These are phyloP conservation scores for Aspergillus eucalypticola DNA, from an alignment of 2,329 filamentous ascomycete genomes.

Conservation along the genomic window DNA sequence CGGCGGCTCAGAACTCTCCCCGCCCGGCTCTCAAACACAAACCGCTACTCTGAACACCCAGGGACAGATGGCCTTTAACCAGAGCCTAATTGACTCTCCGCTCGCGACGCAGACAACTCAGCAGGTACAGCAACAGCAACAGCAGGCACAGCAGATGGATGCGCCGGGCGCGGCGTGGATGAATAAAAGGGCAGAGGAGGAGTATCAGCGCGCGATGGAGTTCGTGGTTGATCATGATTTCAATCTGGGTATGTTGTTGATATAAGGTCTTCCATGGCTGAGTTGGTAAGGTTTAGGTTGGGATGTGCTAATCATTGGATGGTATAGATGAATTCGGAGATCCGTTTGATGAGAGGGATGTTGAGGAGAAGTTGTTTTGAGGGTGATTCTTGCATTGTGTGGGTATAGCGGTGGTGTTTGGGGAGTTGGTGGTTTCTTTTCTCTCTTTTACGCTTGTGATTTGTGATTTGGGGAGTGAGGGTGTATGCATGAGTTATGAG, in stretches of 20 bases:
- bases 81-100: neutral
- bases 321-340: slow-evolving; percentile 48
- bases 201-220: slow-evolving; percentile 53
- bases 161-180: slow-evolving; percentile 55
- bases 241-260: slow-evolving; percentile 44
- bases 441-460: no score
- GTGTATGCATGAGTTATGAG: neutral
- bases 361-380: slow-evolving; percentile 29
- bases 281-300: neutral
- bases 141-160: slow-evolving; percentile 12
- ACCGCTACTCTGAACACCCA: slow-evolving; percentile 1
- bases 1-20: slow-evolving; percentile 52
- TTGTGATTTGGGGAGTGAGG: neutral
- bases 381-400: neutral
- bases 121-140: slow-evolving; percentile 12
- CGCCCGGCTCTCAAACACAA: slow-evolving; percentile 53
- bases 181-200: slow-evolving; percentile 59
- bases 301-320: neutral
- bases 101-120: neutral
- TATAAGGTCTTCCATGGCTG: neutral
- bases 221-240: slow-evolving; percentile 55
- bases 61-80: neutral
- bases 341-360: slow-evolving; percentile 46
- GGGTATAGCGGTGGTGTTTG: neutral
- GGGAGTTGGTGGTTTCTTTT: slow-evolving; percentile 4